Percentiles rank a stretch among this genome's conserved stretches.
These are phyloP conservation scores for Aspergillus sp. DNA, from an alignment of 2,329 filamentous ascomycete species.

Conservation along the genomic window DNA sequence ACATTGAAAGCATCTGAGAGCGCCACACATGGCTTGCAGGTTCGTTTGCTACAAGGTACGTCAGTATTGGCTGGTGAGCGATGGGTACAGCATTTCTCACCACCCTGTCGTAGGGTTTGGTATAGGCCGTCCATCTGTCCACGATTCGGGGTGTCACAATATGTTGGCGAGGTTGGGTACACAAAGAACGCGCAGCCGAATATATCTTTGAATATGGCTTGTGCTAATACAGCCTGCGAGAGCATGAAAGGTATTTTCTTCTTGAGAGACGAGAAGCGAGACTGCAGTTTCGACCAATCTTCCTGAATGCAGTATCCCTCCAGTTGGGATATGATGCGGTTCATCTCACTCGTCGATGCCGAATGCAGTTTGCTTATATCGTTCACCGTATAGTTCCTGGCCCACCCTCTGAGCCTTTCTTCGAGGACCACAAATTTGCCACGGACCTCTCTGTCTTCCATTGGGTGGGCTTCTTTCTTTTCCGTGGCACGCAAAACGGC, in stretches of 20 bases:
- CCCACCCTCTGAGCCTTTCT: neutral
- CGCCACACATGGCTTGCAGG: slow-evolving; percentile 1
- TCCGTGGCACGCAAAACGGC: neutral
- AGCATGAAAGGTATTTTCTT: neutral
- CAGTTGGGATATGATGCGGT: neutral
- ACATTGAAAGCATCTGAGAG: slow-evolving; percentile 18
- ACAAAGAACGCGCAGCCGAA: neutral
- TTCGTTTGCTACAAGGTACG: neutral
- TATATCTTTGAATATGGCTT: neutral
- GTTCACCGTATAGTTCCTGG: neutral
- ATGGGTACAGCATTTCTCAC: neutral
- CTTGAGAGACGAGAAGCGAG: neutral
- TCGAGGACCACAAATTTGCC: neutral
- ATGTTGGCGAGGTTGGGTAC: neutral
- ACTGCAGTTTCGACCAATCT: neutral
- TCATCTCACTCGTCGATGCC: neutral
- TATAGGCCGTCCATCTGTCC: neutral
- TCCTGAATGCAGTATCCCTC: neutral
- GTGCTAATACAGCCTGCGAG: neutral
- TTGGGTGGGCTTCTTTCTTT: neutral
- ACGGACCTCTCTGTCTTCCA: neutral
- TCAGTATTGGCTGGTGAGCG: neutral
- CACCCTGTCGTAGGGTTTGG: neutral
- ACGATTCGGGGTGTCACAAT: neutral
- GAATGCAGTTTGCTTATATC: neutral